These are phyloP conservation scores for Posidonia australis DNA, from an alignment of 106 monocot species.

Conservation along the genomic window DNA sequence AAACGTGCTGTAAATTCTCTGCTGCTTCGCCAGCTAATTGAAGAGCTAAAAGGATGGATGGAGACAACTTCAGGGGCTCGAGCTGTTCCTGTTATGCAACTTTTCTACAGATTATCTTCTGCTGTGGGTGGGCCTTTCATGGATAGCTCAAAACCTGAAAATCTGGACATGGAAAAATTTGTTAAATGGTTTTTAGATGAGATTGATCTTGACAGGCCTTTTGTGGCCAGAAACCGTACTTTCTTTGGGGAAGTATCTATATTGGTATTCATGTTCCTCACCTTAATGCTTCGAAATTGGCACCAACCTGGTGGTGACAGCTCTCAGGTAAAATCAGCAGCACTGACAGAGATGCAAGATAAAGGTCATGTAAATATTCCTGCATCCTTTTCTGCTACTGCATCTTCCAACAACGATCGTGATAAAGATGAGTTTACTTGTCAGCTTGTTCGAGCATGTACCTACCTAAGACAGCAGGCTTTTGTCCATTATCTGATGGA, in stretches of 20 bases:
- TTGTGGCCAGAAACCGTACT: conserved; percentile 47
- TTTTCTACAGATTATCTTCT: conserved; percentile 90
- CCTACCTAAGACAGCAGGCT: conserved; percentile 58
- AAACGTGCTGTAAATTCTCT: conserved; percentile 88
- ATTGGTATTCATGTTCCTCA: conserved; percentile 93
- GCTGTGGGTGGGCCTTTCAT: conserved; percentile 94
- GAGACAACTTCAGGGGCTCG: conserved; percentile 58
- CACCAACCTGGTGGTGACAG: conserved; percentile 84
- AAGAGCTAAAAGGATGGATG: conserved; percentile 95
- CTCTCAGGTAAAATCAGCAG: conserved; percentile 45
- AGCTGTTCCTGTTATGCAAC: conserved; percentile 90
- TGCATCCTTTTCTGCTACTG: conserved; percentile 13
- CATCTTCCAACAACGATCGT: conserved; percentile 37
- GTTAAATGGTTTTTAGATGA: conserved; percentile 87
- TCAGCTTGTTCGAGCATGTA: conserved; percentile 83
- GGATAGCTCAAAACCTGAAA: conserved; percentile 82
- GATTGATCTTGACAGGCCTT: conserved; percentile 63
- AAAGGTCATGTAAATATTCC: conserved; percentile 35
- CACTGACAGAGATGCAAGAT: conserved; percentile 42
- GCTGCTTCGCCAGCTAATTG: conserved; percentile 61
- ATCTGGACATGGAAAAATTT: conserved; percentile 79
- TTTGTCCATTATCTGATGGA: conserved; percentile 94
- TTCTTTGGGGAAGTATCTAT: conserved; percentile 77
- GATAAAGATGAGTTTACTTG: conserved; percentile 83
- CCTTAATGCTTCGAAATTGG: conserved; percentile 97